Evolutionary conservation across 2,329 filamentous ascomycete species (phyloP).

Genomic region (Sarocladium brachiariae): DNA sequence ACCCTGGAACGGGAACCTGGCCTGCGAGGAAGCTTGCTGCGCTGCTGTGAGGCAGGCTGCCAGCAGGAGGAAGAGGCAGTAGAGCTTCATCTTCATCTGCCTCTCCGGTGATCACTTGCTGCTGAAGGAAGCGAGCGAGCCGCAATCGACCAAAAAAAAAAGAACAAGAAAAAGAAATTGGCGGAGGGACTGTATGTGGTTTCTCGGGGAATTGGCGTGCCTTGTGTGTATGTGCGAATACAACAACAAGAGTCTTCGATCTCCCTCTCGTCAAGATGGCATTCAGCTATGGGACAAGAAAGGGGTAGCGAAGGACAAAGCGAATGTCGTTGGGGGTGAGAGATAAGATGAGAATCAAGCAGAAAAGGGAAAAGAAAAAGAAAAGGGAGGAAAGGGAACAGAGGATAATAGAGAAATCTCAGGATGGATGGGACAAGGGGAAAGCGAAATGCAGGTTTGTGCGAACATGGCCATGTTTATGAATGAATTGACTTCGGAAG

Average conservation of each 20-base stretch:
- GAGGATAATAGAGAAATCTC: not conserved
- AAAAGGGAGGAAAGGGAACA: no score
- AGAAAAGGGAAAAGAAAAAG: no score
- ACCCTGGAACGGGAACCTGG: not conserved
- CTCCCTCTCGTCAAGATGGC: no score
- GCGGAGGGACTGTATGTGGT: no score
- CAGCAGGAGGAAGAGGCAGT: conserved; percentile 1
- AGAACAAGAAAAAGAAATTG: not conserved
- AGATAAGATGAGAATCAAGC: not conserved
- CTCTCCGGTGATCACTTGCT: no score
- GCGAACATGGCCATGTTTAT: conserved; percentile 1
- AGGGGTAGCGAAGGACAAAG: not conserved
- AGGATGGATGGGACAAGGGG: not conserved
- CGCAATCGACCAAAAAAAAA: not conserved
- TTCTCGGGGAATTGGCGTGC: no score
- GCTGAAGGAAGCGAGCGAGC: not conserved
- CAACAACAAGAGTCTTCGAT: no score
- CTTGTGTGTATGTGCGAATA: no score
- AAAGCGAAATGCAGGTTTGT: no score
- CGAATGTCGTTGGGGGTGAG: not conserved
- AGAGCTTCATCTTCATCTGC: conserved; percentile 8
- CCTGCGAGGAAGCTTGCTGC: not conserved
- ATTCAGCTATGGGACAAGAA: no score
- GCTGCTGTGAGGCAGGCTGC: not conserved
- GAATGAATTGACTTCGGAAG: no score